Conservation (phyloP, 768 basidiomycete genomes). For the Fomitopsis pulvina region DNA sequence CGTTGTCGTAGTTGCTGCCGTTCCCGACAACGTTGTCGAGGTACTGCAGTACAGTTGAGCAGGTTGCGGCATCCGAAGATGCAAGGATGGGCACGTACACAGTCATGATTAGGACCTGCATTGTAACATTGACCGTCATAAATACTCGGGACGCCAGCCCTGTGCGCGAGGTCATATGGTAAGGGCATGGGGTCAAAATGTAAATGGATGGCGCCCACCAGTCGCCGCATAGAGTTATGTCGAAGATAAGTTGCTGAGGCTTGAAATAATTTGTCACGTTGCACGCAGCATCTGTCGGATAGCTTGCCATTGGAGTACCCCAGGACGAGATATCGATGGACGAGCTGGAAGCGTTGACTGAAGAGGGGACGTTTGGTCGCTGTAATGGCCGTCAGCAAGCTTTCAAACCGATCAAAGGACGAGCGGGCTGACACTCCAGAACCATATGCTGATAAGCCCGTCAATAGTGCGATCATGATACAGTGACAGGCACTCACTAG, state of each 20-base stretch:
- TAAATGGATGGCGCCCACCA: slow-evolving; percentile 27
- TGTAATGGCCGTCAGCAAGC: slow-evolving; percentile 11
- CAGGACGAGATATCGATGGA: slow-evolving; percentile 33
- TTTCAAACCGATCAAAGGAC: slow-evolving; percentile 14
- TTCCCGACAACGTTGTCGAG: slow-evolving; percentile 48
- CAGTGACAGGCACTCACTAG: slow-evolving; percentile 27
- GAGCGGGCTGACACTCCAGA: slow-evolving; percentile 34
- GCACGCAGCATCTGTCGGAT: slow-evolving; percentile 28
- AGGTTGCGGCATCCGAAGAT: background rate
- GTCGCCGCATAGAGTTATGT: slow-evolving; percentile 48
- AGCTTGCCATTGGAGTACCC: slow-evolving; percentile 39
- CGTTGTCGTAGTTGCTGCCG: slow-evolving; percentile 46
- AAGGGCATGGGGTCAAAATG: background rate
- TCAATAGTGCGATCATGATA: slow-evolving; percentile 4
- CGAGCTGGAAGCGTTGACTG: slow-evolving; percentile 23
- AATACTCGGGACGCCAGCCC: slow-evolving; percentile 42
- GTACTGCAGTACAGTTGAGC: slow-evolving; percentile 28
- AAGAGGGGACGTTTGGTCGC: slow-evolving; percentile 30
- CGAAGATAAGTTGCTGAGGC: slow-evolving; percentile 43
- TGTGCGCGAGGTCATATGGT: slow-evolving; percentile 14
- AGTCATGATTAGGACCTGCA: slow-evolving; percentile 30
- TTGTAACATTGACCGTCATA: slow-evolving; percentile 35
- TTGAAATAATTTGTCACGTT: slow-evolving; percentile 39
- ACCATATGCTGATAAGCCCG: slow-evolving; percentile 34
- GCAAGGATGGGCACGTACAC: slow-evolving; percentile 24